phyloP scores from a whole-genome alignment of 345 rosid species.

The Eucalyptus tenuipes region DNA sequence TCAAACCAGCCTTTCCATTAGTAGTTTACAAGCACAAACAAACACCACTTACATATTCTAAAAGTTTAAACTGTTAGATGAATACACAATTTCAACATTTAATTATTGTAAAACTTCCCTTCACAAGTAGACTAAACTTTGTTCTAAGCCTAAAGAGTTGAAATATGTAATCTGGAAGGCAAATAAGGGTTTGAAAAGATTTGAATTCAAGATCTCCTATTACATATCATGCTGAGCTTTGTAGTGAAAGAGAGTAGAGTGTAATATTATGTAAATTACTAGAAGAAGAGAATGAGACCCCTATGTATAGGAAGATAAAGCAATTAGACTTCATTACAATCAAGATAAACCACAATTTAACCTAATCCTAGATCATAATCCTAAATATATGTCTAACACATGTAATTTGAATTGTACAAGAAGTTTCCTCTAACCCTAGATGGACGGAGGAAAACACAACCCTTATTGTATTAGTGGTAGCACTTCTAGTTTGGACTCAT shows the following conservation, averaged over 20 bases:
- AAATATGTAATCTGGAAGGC: neutral
- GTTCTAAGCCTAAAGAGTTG: neutral
- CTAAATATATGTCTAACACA: neutral
- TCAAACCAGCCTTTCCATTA: neutral
- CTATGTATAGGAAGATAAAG: neutral
- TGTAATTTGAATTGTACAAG: neutral
- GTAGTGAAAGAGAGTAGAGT: neutral
- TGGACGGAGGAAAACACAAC: neutral
- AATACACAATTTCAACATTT: neutral
- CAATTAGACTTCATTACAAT: neutral
- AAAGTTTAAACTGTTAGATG: fast-evolving
- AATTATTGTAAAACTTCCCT: neutral
- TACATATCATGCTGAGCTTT: neutral
- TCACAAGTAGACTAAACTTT: neutral
- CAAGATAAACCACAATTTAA: neutral
- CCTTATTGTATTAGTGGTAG: neutral
- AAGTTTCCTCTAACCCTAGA: neutral
- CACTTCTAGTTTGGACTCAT: neutral
- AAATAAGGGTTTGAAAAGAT: neutral
- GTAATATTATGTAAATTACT: neutral
- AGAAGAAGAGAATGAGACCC: neutral
- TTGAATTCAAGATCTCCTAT: no score
- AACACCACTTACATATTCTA: no score
- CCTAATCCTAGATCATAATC: neutral
- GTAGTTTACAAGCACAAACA: no score